A percentile compares a stretch with the other conserved stretches of the same genome.
phyloP scores from a whole-genome alignment of 2,329 filamentous ascomycete species.

The Plectosphaerella sp. region DNA sequence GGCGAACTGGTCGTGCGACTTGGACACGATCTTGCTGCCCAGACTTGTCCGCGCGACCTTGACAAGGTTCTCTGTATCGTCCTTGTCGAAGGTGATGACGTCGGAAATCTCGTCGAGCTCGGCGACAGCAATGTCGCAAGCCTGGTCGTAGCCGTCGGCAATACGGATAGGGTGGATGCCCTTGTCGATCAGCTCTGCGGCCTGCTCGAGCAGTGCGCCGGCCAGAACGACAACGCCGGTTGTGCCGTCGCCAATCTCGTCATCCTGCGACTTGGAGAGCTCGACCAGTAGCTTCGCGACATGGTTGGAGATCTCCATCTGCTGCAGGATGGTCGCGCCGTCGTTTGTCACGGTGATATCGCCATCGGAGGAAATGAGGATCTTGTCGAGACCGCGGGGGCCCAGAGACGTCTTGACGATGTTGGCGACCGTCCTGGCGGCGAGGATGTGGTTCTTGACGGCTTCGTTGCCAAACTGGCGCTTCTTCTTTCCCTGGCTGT shows the following conservation, averaged over 20 bases:
- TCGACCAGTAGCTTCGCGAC: slow-evolving; percentile 96
- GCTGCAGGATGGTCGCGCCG: slow-evolving; percentile 91
- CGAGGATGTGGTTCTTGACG: slow-evolving; percentile 96
- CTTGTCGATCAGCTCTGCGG: slow-evolving; percentile 97
- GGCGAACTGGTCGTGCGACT: slow-evolving; percentile 96
- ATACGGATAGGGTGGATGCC: slow-evolving; percentile 98
- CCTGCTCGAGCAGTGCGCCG: slow-evolving; percentile 91
- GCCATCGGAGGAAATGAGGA: slow-evolving; percentile 95
- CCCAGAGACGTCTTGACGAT: slow-evolving; percentile 97
- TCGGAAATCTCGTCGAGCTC: slow-evolving; percentile 94
- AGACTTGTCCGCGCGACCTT: slow-evolving; percentile 94
- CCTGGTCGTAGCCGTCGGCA: slow-evolving; percentile 95
- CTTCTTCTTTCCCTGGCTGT: slow-evolving; percentile 94
- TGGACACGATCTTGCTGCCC: slow-evolving; percentile 98
- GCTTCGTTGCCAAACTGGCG: slow-evolving; percentile 94
- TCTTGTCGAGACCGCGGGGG: slow-evolving; percentile 95
- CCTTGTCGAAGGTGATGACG: slow-evolving; percentile 76
- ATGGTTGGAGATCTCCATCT: slow-evolving; percentile 99
- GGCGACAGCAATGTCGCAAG: slow-evolving; percentile 91
- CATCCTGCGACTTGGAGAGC: slow-evolving; percentile 96
- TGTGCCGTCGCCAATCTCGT: slow-evolving; percentile 97
- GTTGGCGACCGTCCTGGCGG: slow-evolving; percentile 91
- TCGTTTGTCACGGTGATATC: slow-evolving; percentile 99
- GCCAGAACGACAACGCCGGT: slow-evolving; percentile 96
- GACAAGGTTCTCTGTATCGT: slow-evolving; percentile 78